phyloP scores from a whole-genome alignment of 257 asterid species.

The Petrea volubilis region DNA sequence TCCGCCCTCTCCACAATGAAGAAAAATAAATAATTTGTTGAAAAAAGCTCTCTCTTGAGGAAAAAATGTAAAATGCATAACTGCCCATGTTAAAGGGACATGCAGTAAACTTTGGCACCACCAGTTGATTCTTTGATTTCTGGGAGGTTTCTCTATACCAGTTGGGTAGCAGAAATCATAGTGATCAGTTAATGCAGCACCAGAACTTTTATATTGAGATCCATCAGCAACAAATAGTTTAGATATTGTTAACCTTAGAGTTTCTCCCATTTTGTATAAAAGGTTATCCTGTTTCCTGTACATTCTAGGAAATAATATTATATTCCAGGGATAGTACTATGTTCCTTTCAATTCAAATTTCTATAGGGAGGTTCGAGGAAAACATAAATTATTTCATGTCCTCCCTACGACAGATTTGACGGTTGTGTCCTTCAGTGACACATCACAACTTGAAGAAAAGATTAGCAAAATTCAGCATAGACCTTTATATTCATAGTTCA shows the following conservation, averaged over 20 bases:
- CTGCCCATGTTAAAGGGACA: background rate
- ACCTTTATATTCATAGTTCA: no score
- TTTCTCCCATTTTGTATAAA: background rate
- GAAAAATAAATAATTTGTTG: background rate
- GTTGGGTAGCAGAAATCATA: background rate
- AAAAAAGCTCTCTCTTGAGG: background rate
- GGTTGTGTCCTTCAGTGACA: background rate
- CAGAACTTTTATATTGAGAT: background rate
- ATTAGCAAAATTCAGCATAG: no score
- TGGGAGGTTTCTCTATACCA: background rate
- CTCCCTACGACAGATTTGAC: slow-evolving; percentile 1
- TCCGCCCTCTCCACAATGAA: background rate
- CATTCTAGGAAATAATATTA: background rate
- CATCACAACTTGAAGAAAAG: no score
- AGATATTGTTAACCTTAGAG: background rate
- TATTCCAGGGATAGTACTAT: no score
- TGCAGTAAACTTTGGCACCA: background rate
- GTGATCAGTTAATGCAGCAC: background rate
- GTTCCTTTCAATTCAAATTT: no score
- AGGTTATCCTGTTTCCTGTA: no score
- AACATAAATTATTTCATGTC: background rate
- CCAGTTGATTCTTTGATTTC: no score
- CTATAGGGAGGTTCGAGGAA: background rate
- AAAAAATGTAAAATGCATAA: no score
- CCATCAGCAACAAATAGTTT: background rate